phyloP scores from a whole-genome alignment of 768 basidiomycete genomes.

The Leucocoprinus birnbaumii region DNA sequence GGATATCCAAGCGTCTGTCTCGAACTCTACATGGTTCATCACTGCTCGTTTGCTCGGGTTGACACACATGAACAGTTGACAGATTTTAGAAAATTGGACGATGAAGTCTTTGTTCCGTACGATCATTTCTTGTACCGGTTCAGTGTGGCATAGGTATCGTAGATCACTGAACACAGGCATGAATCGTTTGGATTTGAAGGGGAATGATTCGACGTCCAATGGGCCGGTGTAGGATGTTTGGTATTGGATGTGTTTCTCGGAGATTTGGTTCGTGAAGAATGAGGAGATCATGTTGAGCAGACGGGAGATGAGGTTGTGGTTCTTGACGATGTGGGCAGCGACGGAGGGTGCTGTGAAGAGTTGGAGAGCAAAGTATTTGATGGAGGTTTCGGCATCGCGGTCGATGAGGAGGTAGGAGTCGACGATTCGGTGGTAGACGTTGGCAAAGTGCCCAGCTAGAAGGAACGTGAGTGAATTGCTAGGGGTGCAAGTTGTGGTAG shows the following conservation, averaged over 20 bases:
- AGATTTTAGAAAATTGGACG: constrained; percentile 68
- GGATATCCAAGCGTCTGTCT: constrained; percentile 95
- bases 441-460: constrained; percentile 79
- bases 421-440: constrained; percentile 82
- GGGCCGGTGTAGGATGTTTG: constrained; percentile 23
- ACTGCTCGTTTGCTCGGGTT: constrained; percentile 87
- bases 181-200: constrained; percentile 94
- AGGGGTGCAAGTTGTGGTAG: background rate
- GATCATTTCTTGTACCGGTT: constrained; percentile 78
- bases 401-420: constrained; percentile 92
- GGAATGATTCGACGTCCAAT: constrained; percentile 79
- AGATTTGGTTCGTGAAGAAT: constrained; percentile 92
- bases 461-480: background rate
- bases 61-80: constrained; percentile 90
- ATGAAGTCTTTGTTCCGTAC: constrained; percentile 66
- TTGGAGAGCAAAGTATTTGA: constrained; percentile 91
- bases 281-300: constrained; percentile 82
- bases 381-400: constrained; percentile 91
- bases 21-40: constrained; percentile 88
- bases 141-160: constrained; percentile 79
- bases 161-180: constrained; percentile 94
- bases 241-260: constrained; percentile 63
- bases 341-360: constrained; percentile 91
- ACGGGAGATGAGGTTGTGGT: constrained; percentile 70
- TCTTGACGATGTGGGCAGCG: constrained; percentile 71